Base-by-base conservation (phyloP, 345 rosid species). In the Leavenworthia alabamica region DNA sequence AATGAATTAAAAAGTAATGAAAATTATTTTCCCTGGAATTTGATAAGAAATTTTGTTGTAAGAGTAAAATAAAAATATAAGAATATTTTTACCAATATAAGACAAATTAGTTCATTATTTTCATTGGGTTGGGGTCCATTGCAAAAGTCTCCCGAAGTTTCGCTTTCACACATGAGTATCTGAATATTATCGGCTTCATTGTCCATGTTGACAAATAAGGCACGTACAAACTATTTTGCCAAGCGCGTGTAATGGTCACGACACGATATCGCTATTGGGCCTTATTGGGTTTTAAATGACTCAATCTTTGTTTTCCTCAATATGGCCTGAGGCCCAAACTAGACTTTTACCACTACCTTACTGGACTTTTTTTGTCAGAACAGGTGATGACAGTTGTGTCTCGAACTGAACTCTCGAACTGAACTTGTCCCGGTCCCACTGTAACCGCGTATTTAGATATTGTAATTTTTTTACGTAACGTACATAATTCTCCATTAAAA, bases 101-200 rank as follows among this genome's bases (percentile, higher is more conserved):
- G 45, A 35, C 37, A 50, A 20, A 20, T 2, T 20, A n/a, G 12
- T 8, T 40, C 5, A 13, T 60, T 3, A 13, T 60, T 24, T 45
- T 45, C 22, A 20, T 36, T 9, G 46, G 26, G 2, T 5, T 36
- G 49, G 57, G 50, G 72, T 27, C 35, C 64, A 39, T 3, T 19
- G 10, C n/a, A 47, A 40, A 48, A 39, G 64, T 57, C 33, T 47
- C 7, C 5, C 13, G 15, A 47, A 46, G 33, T 2, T 48, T 28
- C 46, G 51, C 20, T 48, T 57, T 58, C 72, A 58, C 59, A 67
- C 64, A 32, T 46, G 57, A 56, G 22, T 46, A 55, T 55, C 42
- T 56, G 64, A 56, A 47, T n/a, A n/a, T n/a, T n/a, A n/a, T n/a
- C n/a, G n/a, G 8, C 24, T n/a, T 26, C 17, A 17, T 17, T 56